Evolutionary conservation across 2,329 filamentous ascomycete genomes (phyloP).

Genomic region (Fusarium secorum): DNA sequence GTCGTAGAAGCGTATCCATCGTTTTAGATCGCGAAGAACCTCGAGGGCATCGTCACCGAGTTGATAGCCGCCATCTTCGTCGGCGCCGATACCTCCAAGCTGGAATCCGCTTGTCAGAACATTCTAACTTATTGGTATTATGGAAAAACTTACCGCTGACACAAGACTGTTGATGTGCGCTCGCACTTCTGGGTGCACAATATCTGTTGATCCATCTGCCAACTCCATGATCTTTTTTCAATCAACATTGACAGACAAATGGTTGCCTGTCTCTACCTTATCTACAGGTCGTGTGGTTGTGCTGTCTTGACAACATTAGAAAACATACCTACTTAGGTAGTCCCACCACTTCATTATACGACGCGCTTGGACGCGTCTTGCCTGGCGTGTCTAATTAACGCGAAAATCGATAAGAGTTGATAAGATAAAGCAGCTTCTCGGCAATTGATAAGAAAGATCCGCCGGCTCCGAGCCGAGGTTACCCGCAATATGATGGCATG

Average conservation of each 20-base stretch:
- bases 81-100: slow-evolving; percentile 84
- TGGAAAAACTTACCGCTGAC: slow-evolving; percentile 74
- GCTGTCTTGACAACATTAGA: slow-evolving; percentile 27
- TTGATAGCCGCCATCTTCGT: slow-evolving; percentile 82
- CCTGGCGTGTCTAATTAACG: slow-evolving; percentile 31
- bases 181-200: slow-evolving; percentile 90
- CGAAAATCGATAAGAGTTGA: slow-evolving; percentile 5
- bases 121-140: neutral
- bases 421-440: slow-evolving; percentile 31
- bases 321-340: neutral
- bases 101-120: slow-evolving; percentile 49
- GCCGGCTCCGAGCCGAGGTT: slow-evolving; percentile 51
- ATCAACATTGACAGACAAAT: slow-evolving; percentile 12
- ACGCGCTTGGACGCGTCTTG: slow-evolving; percentile 38
- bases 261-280: slow-evolving; percentile 6
- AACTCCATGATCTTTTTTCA: slow-evolving; percentile 58
- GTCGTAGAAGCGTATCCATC: slow-evolving; percentile 95
- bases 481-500: slow-evolving; percentile 45
- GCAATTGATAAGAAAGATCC: slow-evolving; percentile 20
- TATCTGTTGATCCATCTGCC: slow-evolving; percentile 60
- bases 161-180: slow-evolving; percentile 94
- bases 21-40: slow-evolving; percentile 89
- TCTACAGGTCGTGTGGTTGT: slow-evolving; percentile 33
- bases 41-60: slow-evolving; percentile 93
- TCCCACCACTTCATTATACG: slow-evolving; percentile 13